Conservation (phyloP, 1,284 basidiomycete species). For the Cutaneotrichosporon mucoides region DNA sequence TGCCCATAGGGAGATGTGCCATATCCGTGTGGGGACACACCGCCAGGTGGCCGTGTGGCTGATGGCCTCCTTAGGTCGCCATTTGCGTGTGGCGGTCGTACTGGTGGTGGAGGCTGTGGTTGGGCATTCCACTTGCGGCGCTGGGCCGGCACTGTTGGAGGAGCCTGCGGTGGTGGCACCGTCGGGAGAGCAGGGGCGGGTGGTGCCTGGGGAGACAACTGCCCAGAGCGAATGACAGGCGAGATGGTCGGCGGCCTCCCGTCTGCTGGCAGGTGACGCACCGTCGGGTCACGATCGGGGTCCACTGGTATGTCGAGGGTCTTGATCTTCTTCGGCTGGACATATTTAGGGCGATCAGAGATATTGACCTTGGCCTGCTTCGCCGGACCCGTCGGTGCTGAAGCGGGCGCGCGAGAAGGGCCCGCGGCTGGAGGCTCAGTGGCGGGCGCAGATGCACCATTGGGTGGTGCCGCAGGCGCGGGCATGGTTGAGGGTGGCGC, state of each 20-base stretch:
- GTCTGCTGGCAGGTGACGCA: not conserved
- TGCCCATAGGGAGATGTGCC: not conserved
- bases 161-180: not conserved
- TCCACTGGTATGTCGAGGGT: constrained; percentile 14
- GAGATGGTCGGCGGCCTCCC: not conserved
- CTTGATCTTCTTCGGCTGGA: constrained; percentile 23
- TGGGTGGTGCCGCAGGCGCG: no score
- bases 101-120: not conserved
- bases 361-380: not conserved
- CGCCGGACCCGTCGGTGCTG: not conserved
- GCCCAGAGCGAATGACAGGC: no score
- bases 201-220: not conserved
- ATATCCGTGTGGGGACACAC: no score
- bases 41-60: not conserved
- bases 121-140: not conserved
- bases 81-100: not conserved
- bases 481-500: no score
- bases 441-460: no score
- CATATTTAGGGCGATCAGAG: constrained; percentile 19
- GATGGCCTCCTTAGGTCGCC: not conserved
- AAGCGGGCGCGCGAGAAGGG: not conserved
- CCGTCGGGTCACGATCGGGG: constrained; percentile 1
- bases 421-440: not conserved
- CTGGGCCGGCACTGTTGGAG: not conserved
- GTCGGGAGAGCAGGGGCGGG: not conserved